These are phyloP conservation scores for Sarcomyxa edulis DNA, from an alignment of 768 basidiomycete species.

Conservation along the genomic window DNA sequence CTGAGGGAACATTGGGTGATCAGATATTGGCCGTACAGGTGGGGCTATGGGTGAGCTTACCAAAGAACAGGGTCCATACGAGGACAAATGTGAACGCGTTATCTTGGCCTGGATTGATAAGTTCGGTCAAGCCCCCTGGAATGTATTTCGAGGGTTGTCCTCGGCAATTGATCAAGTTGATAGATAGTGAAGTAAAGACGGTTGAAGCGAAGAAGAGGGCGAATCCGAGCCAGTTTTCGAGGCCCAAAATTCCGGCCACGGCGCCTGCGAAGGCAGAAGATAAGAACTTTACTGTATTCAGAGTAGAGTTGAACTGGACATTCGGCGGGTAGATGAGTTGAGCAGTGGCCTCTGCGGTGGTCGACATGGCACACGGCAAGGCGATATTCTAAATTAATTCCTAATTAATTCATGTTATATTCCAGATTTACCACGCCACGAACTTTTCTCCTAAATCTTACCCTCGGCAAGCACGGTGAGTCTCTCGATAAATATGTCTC, in stretches of 20 bases:
- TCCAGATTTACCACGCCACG: conserved; percentile 1
- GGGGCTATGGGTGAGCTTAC: conserved; percentile 34
- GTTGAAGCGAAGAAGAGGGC: conserved; percentile 67
- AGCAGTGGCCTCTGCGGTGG: conserved; percentile 42
- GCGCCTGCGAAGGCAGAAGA: conserved; percentile 84
- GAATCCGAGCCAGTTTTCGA: conserved; percentile 83
- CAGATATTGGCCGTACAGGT: neutral
- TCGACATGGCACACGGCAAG: conserved; percentile 43
- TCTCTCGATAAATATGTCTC: too few species aligned
- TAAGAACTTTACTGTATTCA: conserved; percentile 72
- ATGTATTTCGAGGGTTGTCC: conserved; percentile 60
- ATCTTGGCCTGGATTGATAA: conserved; percentile 85
- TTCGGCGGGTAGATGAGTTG: conserved; percentile 67
- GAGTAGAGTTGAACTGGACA: conserved; percentile 54
- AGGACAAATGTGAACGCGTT: conserved; percentile 88
- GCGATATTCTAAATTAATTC: conserved; percentile 6
- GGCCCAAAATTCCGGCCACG: conserved; percentile 82
- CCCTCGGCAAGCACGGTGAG: too few species aligned
- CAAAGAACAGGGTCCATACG: conserved; percentile 92
- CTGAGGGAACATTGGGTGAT: conserved; percentile 16
- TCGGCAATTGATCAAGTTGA: conserved; percentile 68
- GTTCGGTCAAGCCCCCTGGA: conserved; percentile 56
- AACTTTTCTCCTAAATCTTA: conserved; percentile 9
- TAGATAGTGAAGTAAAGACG: conserved; percentile 58
- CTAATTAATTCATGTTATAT: too few species aligned